Percentiles rank a stretch among this genome's conserved stretches.
phyloP scores from a whole-genome alignment of 805 yeast genomes.

The Candida rishiriensis region DNA sequence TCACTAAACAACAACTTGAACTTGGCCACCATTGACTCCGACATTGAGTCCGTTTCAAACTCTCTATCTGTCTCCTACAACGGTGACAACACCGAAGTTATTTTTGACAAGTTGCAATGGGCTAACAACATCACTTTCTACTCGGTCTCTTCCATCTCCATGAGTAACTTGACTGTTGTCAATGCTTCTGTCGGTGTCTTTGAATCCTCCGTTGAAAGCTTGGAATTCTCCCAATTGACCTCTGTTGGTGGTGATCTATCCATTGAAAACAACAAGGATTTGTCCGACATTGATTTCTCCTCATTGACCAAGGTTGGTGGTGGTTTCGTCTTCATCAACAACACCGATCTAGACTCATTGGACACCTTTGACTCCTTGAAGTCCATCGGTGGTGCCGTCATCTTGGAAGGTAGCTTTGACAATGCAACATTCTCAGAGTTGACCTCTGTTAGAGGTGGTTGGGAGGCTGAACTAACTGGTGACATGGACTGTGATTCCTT shows the following conservation, averaged over 20 bases:
- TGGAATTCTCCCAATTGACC: conserved; percentile 52
- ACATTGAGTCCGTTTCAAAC: conserved; percentile 68
- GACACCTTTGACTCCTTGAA: conserved; percentile 70
- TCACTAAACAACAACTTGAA: conserved; percentile 89
- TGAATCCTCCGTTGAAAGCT: conserved; percentile 57
- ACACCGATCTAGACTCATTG: conserved; percentile 62
- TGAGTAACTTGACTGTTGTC: conserved; percentile 62
- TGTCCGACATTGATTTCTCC: conserved; percentile 65
- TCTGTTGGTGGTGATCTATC: conserved; percentile 78
- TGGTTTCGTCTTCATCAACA: conserved; percentile 88
- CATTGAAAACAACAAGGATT: conserved; percentile 66
- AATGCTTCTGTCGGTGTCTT: conserved; percentile 81
- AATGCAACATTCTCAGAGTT: conserved; percentile 73
- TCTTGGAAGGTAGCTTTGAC: conserved; percentile 73
- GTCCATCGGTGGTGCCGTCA: conserved; percentile 85
- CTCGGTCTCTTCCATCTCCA: conserved; percentile 68
- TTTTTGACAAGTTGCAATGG: conserved; percentile 67
- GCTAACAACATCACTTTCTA: conserved; percentile 88
- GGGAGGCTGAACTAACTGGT: conserved; percentile 68
- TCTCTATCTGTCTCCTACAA: conserved; percentile 79
- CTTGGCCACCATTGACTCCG: conserved; percentile 67
- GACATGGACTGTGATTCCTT: conserved; percentile 79
- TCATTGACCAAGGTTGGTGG: conserved; percentile 77
- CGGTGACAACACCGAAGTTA: conserved; percentile 68
- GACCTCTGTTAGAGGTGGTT: conserved; percentile 87